Percentiles rank a stretch among this genome's conserved stretches.
These are phyloP conservation scores for Myxozyma lipomycoides DNA, from an alignment of 805 yeast genomes.

Conservation along the genomic window DNA sequence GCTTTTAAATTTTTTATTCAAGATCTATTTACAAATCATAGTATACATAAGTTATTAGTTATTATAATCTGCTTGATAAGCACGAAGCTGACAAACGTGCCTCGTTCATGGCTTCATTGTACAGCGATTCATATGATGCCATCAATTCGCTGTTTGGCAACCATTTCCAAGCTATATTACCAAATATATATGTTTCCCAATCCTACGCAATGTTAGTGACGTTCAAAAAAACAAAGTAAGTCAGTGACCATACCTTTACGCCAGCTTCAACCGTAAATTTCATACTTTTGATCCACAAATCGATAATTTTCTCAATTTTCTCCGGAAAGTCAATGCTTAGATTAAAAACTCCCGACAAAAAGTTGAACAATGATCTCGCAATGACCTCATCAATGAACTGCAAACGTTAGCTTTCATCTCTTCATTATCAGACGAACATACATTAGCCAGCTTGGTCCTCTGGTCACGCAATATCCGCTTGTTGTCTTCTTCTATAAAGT, in stretches of 20 bases:
- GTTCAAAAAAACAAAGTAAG: background rate
- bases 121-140: slow-evolving; percentile 1
- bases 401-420: too few species aligned
- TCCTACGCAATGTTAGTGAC: slow-evolving; percentile 4
- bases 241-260: background rate
- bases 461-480: slow-evolving; percentile 3
- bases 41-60: too few species aligned
- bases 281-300: background rate
- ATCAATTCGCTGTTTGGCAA: slow-evolving; percentile 15
- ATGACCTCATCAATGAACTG: too few species aligned
- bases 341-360: too few species aligned
- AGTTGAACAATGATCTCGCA: too few species aligned
- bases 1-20: too few species aligned
- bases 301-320: background rate
- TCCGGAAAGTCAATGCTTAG: slow-evolving; percentile 8
- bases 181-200: slow-evolving; percentile 19
- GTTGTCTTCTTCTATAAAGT: slow-evolving; percentile 14
- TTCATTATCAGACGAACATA: too few species aligned
- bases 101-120: background rate
- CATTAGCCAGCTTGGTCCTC: slow-evolving; percentile 7
- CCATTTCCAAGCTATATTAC: slow-evolving; percentile 26
- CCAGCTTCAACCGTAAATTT: background rate
- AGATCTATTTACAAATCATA: too few species aligned
- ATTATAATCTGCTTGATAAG: too few species aligned
- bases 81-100: too few species aligned